phyloP scores from a whole-genome alignment of 805 yeast genomes.

The Metschnikowia colocasiae region DNA sequence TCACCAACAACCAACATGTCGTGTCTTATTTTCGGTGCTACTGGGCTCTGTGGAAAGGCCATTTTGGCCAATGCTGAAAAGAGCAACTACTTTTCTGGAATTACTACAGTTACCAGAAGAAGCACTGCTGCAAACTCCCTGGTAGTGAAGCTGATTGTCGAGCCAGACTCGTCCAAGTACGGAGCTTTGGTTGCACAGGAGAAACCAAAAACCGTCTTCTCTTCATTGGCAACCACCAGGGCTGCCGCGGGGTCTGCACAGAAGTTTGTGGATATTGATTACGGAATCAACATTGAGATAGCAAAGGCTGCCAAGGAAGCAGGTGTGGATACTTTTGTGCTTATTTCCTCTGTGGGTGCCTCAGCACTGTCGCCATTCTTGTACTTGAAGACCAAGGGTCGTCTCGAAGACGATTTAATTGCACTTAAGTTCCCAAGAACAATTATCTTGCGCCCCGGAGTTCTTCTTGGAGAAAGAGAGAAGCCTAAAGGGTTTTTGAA shows the following conservation, averaged over 20 bases:
- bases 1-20: slow-evolving; percentile 8
- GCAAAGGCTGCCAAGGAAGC: slow-evolving; percentile 71
- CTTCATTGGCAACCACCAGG: slow-evolving; percentile 19
- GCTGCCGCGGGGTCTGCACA: slow-evolving; percentile 58
- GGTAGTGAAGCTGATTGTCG: slow-evolving; percentile 40
- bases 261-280: slow-evolving; percentile 67
- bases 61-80: slow-evolving; percentile 46
- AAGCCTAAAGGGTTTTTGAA: slow-evolving; percentile 21
- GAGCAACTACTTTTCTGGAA: slow-evolving; percentile 32
- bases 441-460: slow-evolving; percentile 76
- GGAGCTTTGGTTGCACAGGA: slow-evolving; percentile 14
- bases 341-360: slow-evolving; percentile 70
- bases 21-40: slow-evolving; percentile 54
- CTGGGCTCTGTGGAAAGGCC: slow-evolving; percentile 70
- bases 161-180: slow-evolving; percentile 53
- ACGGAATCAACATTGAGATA: slow-evolving; percentile 62
- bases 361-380: slow-evolving; percentile 51
- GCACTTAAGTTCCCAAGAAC: slow-evolving; percentile 65
- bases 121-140: slow-evolving; percentile 28
- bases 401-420: slow-evolving; percentile 63
- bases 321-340: slow-evolving; percentile 64
- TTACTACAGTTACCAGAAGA: slow-evolving; percentile 54
- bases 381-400: slow-evolving; percentile 69
- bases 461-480: slow-evolving; percentile 61
- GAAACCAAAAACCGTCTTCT: slow-evolving; percentile 15